phyloP scores from a whole-genome alignment of 768 basidiomycete genomes.

The Podaxis mareebaensis region DNA sequence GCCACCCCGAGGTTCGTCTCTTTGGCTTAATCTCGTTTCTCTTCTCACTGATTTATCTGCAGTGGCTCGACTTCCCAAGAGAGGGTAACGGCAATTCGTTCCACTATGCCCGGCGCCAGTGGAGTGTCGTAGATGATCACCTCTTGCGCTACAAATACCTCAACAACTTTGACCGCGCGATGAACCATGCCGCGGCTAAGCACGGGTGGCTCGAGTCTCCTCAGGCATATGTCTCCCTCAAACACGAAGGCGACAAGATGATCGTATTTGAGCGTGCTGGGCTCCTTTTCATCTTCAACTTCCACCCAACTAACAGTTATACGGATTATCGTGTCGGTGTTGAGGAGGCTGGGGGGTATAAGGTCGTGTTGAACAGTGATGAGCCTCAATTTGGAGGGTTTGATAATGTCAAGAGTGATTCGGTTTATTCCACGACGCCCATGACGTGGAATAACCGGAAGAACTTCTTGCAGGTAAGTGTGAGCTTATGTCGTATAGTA shows the following conservation, averaged over 20 bases:
- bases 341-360: conserved; percentile 83
- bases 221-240: conserved; percentile 92
- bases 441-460: conserved; percentile 91
- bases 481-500: not conserved
- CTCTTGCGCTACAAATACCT: conserved; percentile 91
- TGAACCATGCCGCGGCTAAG: conserved; percentile 84
- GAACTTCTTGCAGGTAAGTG: conserved; percentile 81
- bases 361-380: conserved; percentile 78
- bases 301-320: conserved; percentile 89
- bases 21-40: not conserved
- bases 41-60: not conserved
- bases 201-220: conserved; percentile 84
- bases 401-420: conserved; percentile 66
- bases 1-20: conserved; percentile 83
- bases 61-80: conserved; percentile 99
- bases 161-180: conserved; percentile 89
- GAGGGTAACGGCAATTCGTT: conserved; percentile 95
- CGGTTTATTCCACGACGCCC: conserved; percentile 76
- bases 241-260: conserved; percentile 91
- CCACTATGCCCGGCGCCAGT: conserved; percentile 95
- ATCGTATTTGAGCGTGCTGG: conserved; percentile 93
- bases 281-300: conserved; percentile 95
- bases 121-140: conserved; percentile 89
- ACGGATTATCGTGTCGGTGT: conserved; percentile 94
- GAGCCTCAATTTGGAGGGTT: conserved; percentile 90